Percentiles rank a stretch among this genome's conserved stretches.
These are phyloP conservation scores for Diplogelasinospora grovesii DNA, from an alignment of 495 filamentous ascomycete species.

Conservation along the genomic window DNA sequence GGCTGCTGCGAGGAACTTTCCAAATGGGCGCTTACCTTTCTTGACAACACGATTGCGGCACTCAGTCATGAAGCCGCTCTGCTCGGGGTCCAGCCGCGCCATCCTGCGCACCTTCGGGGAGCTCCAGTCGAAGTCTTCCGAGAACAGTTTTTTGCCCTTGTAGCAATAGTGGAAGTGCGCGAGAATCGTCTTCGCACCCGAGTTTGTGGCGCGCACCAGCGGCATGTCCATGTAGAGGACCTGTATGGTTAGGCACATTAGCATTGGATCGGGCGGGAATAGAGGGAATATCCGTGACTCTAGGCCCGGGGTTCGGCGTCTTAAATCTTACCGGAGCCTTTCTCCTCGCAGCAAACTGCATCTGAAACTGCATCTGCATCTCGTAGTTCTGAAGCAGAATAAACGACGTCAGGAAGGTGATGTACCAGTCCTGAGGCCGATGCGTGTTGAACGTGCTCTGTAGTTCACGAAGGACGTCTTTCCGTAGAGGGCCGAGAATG, in stretches of 20 bases:
- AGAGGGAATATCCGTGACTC: not conserved
- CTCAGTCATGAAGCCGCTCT: slow-evolving; percentile 27
- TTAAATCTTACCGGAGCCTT: slow-evolving; percentile 15
- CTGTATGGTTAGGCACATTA: slow-evolving; percentile 7
- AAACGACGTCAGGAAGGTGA: slow-evolving; percentile 29
- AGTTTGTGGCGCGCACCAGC: slow-evolving; percentile 33
- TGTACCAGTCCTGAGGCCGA: slow-evolving; percentile 31
- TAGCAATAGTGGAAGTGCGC: slow-evolving; percentile 39
- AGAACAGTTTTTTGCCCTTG: slow-evolving; percentile 32
- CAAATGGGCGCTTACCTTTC: slow-evolving; percentile 17
- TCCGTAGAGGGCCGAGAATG: slow-evolving; percentile 25
- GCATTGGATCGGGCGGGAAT: not conserved
- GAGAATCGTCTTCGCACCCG: slow-evolving; percentile 35
- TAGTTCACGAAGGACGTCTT: slow-evolving; percentile 23
- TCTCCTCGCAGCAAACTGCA: slow-evolving; percentile 25
- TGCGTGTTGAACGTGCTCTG: slow-evolving; percentile 26
- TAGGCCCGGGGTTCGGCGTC: not conserved
- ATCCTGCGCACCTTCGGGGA: slow-evolving; percentile 23
- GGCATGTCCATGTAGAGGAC: slow-evolving; percentile 33
- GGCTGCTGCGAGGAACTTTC: not conserved
- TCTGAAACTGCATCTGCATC: slow-evolving; percentile 28
- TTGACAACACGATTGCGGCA: slow-evolving; percentile 23
- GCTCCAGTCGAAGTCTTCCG: slow-evolving; percentile 26
- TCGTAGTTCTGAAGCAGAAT: slow-evolving; percentile 39
- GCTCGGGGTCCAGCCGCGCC: slow-evolving; percentile 29